Percentiles rank a stretch among this genome's conserved stretches.
These are phyloP conservation scores for Lichtheimia ramosa DNA, from an alignment of 371 early-diverging fungal genomes.

Conservation along the genomic window DNA sequence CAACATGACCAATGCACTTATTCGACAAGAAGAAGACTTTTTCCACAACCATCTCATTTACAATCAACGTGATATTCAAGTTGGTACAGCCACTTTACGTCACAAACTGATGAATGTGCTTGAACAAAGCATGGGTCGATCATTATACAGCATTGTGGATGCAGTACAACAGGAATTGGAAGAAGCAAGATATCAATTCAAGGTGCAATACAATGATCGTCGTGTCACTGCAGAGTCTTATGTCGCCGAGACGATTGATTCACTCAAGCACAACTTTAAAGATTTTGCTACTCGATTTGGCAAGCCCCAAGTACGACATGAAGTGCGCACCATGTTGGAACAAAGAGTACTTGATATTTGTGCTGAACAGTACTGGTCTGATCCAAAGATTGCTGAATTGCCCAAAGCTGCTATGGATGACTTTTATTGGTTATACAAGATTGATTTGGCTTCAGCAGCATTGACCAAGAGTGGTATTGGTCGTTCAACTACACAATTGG, in stretches of 20 bases:
- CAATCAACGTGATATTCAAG: constrained; percentile 67
- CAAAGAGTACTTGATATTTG: constrained; percentile 88
- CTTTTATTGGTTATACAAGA: constrained; percentile 81
- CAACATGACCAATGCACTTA: constrained; percentile 64
- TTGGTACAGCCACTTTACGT: constrained; percentile 84
- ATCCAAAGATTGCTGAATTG: constrained; percentile 68
- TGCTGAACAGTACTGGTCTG: constrained; percentile 90
- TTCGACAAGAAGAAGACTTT: constrained; percentile 71
- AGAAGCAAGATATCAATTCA: constrained; percentile 95
- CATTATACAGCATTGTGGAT: constrained; percentile 79
- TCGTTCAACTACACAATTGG: constrained; percentile 84
- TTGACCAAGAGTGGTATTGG: constrained; percentile 96
- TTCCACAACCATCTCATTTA: constrained; percentile 65
- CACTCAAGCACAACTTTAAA: constrained; percentile 90
- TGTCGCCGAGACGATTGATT: constrained; percentile 91
- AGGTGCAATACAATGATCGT: constrained; percentile 96
- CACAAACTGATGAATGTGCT: constrained; percentile 84
- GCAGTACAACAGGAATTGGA: constrained; percentile 92
- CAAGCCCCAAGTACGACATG: constrained; percentile 85
- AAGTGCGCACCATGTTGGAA: constrained; percentile 89
- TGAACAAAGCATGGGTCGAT: constrained; percentile 90
- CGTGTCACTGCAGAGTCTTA: constrained; percentile 93
- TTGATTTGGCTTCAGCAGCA: constrained; percentile 80
- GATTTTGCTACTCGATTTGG: constrained; percentile 88
- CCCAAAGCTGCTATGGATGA: constrained; percentile 58